Conservation (phyloP, 1,284 basidiomycete genomes). For the Ganoderma sinense region DNA sequence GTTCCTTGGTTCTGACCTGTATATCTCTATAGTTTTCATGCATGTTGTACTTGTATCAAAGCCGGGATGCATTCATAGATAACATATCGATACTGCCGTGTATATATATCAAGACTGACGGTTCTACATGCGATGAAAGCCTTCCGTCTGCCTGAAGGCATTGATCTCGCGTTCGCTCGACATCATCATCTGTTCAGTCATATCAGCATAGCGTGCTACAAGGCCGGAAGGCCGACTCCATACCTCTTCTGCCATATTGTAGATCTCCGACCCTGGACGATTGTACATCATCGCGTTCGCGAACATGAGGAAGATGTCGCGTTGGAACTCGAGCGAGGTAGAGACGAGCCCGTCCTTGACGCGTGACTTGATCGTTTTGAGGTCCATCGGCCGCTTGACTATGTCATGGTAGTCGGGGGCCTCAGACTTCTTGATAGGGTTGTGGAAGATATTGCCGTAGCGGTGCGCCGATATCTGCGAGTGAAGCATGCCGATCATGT, state of each 20-base stretch:
- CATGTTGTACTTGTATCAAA: constrained; percentile 18
- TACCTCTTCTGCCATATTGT: constrained; percentile 90
- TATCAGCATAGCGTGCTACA: neutral
- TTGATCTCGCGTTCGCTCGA: constrained; percentile 83
- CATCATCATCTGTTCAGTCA: constrained; percentile 75
- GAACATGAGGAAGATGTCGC: constrained; percentile 93
- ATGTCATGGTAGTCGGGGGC: constrained; percentile 92
- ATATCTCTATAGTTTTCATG: neutral
- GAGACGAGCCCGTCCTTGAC: constrained; percentile 85
- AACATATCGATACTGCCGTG: constrained; percentile 18
- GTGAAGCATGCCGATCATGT: constrained; percentile 81
- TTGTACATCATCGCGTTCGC: constrained; percentile 98
- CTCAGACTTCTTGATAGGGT: constrained; percentile 87
- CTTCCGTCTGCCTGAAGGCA: constrained; percentile 80
- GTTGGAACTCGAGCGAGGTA: constrained; percentile 86
- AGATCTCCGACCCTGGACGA: constrained; percentile 81
- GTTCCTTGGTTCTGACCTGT: constrained; percentile 82
- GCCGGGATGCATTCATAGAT: constrained; percentile 9
- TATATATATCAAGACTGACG: constrained; percentile 4
- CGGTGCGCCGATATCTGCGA: constrained; percentile 85
- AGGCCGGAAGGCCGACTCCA: neutral
- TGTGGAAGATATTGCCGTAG: constrained; percentile 89
- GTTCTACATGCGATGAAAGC: constrained; percentile 49
- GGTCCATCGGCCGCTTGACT: constrained; percentile 91
- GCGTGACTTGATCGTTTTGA: constrained; percentile 86